Conservation (phyloP, 257 asterid species). For the Avicennia marina region DNA sequence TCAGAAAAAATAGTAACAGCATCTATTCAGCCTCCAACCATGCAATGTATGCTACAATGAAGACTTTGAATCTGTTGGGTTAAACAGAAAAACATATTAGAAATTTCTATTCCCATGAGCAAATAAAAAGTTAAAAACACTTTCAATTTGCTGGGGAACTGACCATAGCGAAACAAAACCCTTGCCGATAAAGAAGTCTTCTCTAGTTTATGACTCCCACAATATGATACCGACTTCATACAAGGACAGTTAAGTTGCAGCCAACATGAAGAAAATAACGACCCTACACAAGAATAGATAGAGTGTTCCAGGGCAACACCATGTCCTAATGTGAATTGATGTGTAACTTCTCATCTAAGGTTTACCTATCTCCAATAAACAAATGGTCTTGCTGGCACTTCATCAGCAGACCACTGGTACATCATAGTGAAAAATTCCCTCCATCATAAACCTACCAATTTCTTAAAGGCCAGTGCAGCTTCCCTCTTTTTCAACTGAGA, state of each 20-base stretch:
- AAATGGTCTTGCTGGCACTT: background rate
- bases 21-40: background rate
- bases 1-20: background rate
- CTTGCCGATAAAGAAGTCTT: background rate
- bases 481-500: slow-evolving; percentile 75
- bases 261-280: background rate
- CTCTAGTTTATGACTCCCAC: background rate
- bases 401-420: too few relatives aligned
- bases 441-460: slow-evolving; percentile 72
- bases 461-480: slow-evolving; percentile 71
- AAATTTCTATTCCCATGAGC: background rate
- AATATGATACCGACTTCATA: background rate
- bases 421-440: too few relatives aligned
- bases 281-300: background rate
- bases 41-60: background rate
- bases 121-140: too few relatives aligned
- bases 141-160: too few relatives aligned
- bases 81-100: too few relatives aligned
- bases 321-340: background rate
- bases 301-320: too few relatives aligned
- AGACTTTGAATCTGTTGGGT: background rate
- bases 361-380: background rate
- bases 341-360: background rate
- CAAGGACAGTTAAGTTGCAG: background rate
- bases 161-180: background rate